Evolutionary conservation across 78 protist genomes (phyloP), one percentile per base, ranked within the genome.

Genomic region (Isochrysis galbana): DNA sequence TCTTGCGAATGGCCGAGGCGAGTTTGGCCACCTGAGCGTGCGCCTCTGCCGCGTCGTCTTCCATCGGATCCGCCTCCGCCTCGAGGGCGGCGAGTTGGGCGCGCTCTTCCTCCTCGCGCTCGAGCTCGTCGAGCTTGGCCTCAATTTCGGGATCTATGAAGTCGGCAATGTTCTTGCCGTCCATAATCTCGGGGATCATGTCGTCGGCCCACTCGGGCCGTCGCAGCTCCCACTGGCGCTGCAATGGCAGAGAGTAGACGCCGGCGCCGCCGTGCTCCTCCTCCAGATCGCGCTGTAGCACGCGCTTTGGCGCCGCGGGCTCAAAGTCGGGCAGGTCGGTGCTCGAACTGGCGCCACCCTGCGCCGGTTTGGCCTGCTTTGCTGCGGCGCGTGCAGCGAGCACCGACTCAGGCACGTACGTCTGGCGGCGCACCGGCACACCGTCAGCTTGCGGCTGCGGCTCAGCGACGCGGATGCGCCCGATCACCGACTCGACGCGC

Each of bases 161-260:
- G 91, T 98, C 99, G 5, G 96, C 94, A 82, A 98, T 96, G 94
- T 98, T 98, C 93, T 90, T 92, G 72, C 99, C 99, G 94, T 99
- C 97, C 93, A 98, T 87, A 67, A 99, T 98, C 90, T 99, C 99
- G 17, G 99, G 99, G 55, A 99, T 94, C 38, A 55, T 90, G 94
- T 99, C 99, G 82, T 96, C 92, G 45, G 69, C 90, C 99, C 99
- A 98, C 47, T 96, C 98, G 2, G 51, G 47, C 47, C 4, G 23
- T 38, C 44, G 39, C 41, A 80, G 88, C 23, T 39, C 36, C 88
- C 88, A 80, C 17, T 80, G 55, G 36, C 7, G 3, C 55, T 80
- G 88, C n/a, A 41, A n/a, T 11, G 88, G 88, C 34, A 80, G 0
- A 36, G 46, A 10, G 95, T 80, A 97, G 38, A 70, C 94, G 17